These are phyloP conservation scores for Pseudogymnoascus sp. DNA, from an alignment of 2,329 filamentous ascomycete genomes.

Conservation along the genomic window DNA sequence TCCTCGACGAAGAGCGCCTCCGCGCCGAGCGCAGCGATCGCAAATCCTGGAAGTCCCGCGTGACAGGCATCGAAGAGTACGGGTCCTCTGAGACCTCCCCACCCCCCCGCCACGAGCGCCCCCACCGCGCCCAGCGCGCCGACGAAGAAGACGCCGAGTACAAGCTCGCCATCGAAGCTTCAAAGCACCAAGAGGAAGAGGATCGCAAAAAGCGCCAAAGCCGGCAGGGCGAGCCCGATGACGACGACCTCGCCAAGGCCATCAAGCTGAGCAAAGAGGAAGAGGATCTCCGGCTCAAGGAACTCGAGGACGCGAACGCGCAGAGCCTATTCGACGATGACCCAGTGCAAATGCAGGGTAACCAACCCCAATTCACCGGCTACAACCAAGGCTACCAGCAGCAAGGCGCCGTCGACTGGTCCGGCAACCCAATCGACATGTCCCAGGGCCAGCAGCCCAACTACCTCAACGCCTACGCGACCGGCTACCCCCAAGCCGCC, in stretches of 20 bases:
- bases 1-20: constrained; percentile 88
- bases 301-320: constrained; percentile 81
- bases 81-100: constrained; percentile 40
- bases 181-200: constrained; percentile 91
- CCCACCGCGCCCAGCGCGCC: constrained; percentile 44
- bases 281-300: constrained; percentile 79
- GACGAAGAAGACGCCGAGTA: constrained; percentile 91
- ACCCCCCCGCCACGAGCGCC: constrained; percentile 42
- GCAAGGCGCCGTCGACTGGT: constrained; percentile 92
- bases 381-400: constrained; percentile 98
- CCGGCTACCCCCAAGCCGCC: constrained; percentile 38
- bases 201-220: constrained; percentile 68
- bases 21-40: constrained; percentile 85
- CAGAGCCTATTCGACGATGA: constrained; percentile 84
- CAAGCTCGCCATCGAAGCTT: constrained; percentile 84
- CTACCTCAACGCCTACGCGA: constrained; percentile 53
- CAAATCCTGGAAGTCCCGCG: constrained; percentile 93
- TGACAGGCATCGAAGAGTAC: constrained; percentile 85
- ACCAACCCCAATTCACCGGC: constrained; percentile 72
- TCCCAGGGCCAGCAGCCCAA: constrained; percentile 64
- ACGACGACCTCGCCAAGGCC: constrained; percentile 89
- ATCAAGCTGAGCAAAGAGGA: constrained; percentile 93
- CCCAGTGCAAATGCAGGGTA: constrained; percentile 43
- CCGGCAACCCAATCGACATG: constrained; percentile 86
- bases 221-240: constrained; percentile 50